phyloP scores from a whole-genome alignment of 345 rosid species.

The Linum tenue region DNA sequence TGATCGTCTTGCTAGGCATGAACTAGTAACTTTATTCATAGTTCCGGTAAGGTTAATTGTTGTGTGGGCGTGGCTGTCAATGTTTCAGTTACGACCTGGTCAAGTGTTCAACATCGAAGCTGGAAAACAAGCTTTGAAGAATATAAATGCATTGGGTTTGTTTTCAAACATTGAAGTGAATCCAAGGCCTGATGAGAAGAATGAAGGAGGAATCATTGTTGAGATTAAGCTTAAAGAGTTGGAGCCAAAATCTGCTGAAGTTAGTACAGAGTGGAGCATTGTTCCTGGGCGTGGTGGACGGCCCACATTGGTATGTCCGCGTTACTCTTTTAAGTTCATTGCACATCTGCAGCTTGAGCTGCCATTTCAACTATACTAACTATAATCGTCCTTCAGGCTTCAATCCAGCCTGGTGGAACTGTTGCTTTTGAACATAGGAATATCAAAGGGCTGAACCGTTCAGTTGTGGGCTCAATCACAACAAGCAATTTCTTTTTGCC shows the following conservation, averaged over 20 bases:
- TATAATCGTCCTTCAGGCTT: constrained; percentile 45
- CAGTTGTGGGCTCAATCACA: constrained; percentile 87
- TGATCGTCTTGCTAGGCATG: too few relatives aligned
- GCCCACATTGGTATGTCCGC: constrained; percentile 61
- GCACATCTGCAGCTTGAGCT: neutral
- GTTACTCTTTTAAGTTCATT: neutral
- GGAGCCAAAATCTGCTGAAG: constrained; percentile 98
- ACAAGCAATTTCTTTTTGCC: constrained; percentile 94
- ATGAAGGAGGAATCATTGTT: constrained; percentile 90
- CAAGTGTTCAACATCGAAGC: constrained; percentile 87
- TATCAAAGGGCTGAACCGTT: constrained; percentile 82
- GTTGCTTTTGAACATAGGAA: constrained; percentile 93
- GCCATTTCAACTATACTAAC: neutral
- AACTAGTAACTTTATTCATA: too few relatives aligned
- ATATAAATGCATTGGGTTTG: constrained; percentile 68
- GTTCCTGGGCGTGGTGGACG: constrained; percentile 99
- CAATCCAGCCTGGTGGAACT: constrained; percentile 96
- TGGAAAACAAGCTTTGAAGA: constrained; percentile 85
- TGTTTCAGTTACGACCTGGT: constrained; percentile 66
- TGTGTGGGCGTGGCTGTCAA: neutral
- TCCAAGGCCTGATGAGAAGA: constrained; percentile 94
- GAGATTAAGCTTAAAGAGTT: constrained; percentile 97
- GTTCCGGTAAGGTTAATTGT: too few relatives aligned
- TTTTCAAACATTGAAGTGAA: constrained; percentile 95
- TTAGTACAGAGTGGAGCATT: constrained; percentile 95